A percentile compares a stretch with the other conserved stretches of the same genome.
Conservation (phyloP, 257 asterid species). For the Penstemon barbatus region DNA sequence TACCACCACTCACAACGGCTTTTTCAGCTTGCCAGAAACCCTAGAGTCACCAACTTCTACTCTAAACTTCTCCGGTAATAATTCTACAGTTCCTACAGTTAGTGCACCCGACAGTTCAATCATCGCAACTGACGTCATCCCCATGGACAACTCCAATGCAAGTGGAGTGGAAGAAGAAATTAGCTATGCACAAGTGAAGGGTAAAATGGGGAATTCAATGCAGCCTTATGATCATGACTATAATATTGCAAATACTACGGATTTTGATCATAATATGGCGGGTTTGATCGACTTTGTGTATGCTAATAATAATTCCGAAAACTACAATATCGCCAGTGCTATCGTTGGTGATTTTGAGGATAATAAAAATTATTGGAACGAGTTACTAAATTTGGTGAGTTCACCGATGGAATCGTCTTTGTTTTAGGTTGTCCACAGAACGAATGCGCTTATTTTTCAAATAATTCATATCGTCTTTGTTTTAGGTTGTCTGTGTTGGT, state of each 20-base stretch:
- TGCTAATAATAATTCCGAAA: background rate
- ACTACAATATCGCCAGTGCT: background rate
- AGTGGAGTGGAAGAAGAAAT: background rate
- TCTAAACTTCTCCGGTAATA: constrained; percentile 1
- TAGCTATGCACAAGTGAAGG: background rate
- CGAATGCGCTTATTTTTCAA: too few relatives aligned
- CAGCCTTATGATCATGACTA: constrained; percentile 24
- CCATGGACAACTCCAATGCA: background rate
- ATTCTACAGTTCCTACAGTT: constrained; percentile 2
- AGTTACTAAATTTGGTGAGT: constrained; percentile 31
- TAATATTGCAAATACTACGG: background rate
- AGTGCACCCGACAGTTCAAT: background rate
- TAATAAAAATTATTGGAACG: constrained; percentile 43
- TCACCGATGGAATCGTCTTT: constrained; percentile 34
- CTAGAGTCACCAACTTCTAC: constrained; percentile 30
- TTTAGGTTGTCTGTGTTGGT: background rate
- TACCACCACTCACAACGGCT: background rate
- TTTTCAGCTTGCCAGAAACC: background rate
- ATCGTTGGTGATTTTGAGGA: constrained; percentile 29
- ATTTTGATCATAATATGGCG: background rate
- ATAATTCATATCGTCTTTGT: constrained; percentile 18
- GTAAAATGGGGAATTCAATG: constrained; percentile 25
- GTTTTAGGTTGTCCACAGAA: constrained; percentile 2
- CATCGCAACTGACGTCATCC: constrained; percentile 2
- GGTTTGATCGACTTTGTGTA: constrained; percentile 1